Base-by-base conservation (phyloP, 352 stramenopile species). In the Phytophthora aleatoria region DNA sequence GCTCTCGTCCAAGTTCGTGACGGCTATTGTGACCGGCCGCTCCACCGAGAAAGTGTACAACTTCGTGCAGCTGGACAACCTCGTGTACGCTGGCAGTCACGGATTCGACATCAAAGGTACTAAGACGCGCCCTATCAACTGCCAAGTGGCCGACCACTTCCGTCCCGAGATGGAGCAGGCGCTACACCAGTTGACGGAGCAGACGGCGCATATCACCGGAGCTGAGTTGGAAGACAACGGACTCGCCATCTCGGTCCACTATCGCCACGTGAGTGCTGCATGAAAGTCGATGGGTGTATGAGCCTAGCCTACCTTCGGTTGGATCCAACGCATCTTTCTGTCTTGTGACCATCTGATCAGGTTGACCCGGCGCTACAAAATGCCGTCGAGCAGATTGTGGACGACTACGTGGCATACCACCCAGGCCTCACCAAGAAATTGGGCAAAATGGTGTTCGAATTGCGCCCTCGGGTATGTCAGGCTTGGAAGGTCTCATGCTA, bases 311-410 rank as follows among this genome's bases (percentile, higher is more conserved):
- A 20, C 20, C 20, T 20, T 20, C 20, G 20, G 20, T 71, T 26
- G 30, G 44, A 43, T 30, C 53, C 50, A 65, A 69, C 36, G 27
- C 53, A 64, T 63, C 41, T 52, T 35, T 62, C 48, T 69, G 53
- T 65, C 36, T 67, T 65, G 52, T 66, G 52, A 16, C 51, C 51
- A 33, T 48, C 49, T 74, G 15, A n/a, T 26, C 55, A 81, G 75
- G 69, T 83, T 47, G 75, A 71, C 31, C 63, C 64, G 5, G 62
- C 67, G 26, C 64, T 83, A 9, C 77, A 89, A 47, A 58, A 64
- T n/a, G 57, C 91, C 1, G 91, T 98, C 5, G 73, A 90, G 33
- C 67, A 79, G 9, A 98, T 99, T 43, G 78, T 99, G 10, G 82
- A 96, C 50, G 67, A 64, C 52, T 98, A 94, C 64, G 56, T 85